Evolutionary conservation across 768 basidiomycete genomes (phyloP).

Genomic region (Rhodotorula kratochvilovae): DNA sequence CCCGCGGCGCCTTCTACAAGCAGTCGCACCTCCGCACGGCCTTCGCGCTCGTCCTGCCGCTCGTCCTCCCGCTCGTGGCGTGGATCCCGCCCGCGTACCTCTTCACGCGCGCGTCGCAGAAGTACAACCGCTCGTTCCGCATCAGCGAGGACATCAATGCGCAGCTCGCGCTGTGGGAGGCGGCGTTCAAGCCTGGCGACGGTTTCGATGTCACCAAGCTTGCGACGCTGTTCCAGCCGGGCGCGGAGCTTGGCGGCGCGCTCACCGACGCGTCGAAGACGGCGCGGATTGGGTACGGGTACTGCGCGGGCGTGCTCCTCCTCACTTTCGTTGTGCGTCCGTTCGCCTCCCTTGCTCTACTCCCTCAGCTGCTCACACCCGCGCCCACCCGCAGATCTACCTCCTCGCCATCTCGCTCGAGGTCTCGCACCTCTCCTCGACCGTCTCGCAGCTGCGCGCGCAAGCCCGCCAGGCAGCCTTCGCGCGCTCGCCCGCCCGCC

Average conservation of each 20-base stretch:
- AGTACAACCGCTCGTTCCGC: slow-evolving; percentile 6
- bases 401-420: slow-evolving; percentile 16
- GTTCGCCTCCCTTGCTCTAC: background rate
- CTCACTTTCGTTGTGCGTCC: slow-evolving; percentile 7
- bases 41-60: slow-evolving; percentile 7
- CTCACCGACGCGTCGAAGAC: background rate
- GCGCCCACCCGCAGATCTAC: slow-evolving; percentile 23
- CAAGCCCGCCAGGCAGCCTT: background rate
- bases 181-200: background rate
- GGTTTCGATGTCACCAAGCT: slow-evolving; percentile 15
- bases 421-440: background rate
- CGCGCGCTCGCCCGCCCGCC: background rate
- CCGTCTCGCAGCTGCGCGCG: background rate
- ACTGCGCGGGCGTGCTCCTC: background rate
- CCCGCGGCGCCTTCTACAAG: slow-evolving; percentile 15
- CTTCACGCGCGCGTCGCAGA: background rate
- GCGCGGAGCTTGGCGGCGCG: background rate
- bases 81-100: slow-evolving; percentile 8
- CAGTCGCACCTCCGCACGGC: background rate
- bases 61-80: slow-evolving; percentile 8
- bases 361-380: background rate
- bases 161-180: background rate
- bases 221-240: background rate
- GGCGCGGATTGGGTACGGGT: background rate
- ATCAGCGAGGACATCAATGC: background rate